Percentiles rank a stretch among this genome's conserved stretches.
These are phyloP conservation scores for Thermoascus crustaceus DNA, from an alignment of 2,329 filamentous ascomycete species.

Conservation along the genomic window DNA sequence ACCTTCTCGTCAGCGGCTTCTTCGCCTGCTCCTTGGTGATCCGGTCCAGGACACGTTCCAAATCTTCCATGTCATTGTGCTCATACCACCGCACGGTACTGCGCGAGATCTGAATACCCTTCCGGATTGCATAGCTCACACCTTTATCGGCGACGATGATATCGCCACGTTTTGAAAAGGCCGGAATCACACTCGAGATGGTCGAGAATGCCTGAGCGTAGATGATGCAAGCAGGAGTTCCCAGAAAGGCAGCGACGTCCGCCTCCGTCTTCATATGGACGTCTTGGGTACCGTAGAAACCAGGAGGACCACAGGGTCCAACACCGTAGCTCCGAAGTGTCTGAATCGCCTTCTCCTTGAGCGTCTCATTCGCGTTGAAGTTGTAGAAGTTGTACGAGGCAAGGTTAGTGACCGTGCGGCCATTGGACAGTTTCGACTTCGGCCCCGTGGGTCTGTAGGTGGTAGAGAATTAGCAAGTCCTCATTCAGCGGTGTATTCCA, in stretches of 20 bases:
- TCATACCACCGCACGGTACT: slow-evolving; percentile 91
- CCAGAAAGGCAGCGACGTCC: slow-evolving; percentile 84
- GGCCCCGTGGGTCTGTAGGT: slow-evolving; percentile 83
- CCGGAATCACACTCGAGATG: slow-evolving; percentile 91
- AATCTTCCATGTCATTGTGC: slow-evolving; percentile 90
- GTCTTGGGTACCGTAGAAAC: slow-evolving; percentile 97
- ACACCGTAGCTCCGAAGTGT: slow-evolving; percentile 93
- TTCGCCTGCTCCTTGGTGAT: slow-evolving; percentile 81
- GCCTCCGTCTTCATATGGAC: slow-evolving; percentile 96
- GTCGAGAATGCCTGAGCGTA: slow-evolving; percentile 96
- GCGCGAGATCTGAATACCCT: slow-evolving; percentile 85
- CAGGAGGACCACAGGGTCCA: slow-evolving; percentile 89
- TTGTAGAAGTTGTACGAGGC: slow-evolving; percentile 98
- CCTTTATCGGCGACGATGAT: slow-evolving; percentile 93
- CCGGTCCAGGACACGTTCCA: slow-evolving; percentile 76
- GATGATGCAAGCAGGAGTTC: slow-evolving; percentile 81
- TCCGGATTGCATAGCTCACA: slow-evolving; percentile 88
- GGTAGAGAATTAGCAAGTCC: slow-evolving; percentile 32
- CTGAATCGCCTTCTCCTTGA: slow-evolving; percentile 92
- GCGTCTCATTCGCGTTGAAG: slow-evolving; percentile 81
- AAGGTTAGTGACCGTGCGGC: slow-evolving; percentile 85
- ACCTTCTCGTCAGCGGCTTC: slow-evolving; percentile 82
- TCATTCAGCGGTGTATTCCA: slow-evolving; percentile 9
- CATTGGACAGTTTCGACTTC: slow-evolving; percentile 79
- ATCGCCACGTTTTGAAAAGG: slow-evolving; percentile 94